Conservation (phyloP, 306 rosid genomes). For the Trifolium repens region DNA sequence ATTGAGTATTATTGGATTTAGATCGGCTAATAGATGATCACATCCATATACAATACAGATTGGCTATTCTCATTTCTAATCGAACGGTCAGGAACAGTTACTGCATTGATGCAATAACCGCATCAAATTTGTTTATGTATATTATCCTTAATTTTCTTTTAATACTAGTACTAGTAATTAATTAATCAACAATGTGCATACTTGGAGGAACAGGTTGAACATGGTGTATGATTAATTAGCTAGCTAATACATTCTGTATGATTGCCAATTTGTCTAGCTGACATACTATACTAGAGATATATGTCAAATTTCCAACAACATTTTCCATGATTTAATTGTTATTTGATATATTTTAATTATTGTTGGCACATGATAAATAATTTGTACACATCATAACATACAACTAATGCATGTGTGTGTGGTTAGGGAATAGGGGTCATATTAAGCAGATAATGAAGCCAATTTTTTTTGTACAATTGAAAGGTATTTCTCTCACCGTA, state of each 20-base stretch:
- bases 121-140: too few species aligned
- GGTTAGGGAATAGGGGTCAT: conserved; percentile 4
- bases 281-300: neutral
- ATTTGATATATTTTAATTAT: conserved; percentile 16
- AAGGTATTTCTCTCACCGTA: conserved; percentile 32
- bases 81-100: too few species aligned
- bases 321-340: neutral
- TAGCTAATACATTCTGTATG: neutral
- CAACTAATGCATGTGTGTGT: conserved; percentile 28
- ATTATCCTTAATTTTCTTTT: too few species aligned
- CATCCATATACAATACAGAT: too few species aligned
- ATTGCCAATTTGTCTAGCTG: neutral
- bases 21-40: too few species aligned
- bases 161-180: too few species aligned
- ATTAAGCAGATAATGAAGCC: conserved; percentile 30
- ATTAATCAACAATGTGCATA: too few species aligned
- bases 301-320: conserved; percentile 14
- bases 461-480: conserved; percentile 27
- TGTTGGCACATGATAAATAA: conserved; percentile 17
- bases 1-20: too few species aligned
- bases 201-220: too few species aligned
- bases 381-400: conserved; percentile 20
- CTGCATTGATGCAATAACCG: too few species aligned
- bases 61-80: too few species aligned
- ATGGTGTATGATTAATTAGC: neutral